Evolutionary conservation across 345 rosid species (phyloP).

Genomic region (Eutrema heterophyllum): DNA sequence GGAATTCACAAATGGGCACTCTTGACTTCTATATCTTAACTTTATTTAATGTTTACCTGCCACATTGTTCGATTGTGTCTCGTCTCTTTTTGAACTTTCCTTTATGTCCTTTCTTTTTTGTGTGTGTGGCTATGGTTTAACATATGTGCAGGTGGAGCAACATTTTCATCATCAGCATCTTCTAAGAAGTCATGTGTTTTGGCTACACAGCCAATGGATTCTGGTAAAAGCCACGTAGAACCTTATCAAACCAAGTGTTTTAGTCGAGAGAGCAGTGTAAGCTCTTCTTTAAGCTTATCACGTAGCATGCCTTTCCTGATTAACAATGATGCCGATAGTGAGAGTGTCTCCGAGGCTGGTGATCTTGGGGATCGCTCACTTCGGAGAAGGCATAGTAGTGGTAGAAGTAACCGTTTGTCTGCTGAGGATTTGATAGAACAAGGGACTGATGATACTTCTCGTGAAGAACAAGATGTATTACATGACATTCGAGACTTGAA

Average conservation of each 20-base stretch:
- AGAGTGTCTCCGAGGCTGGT: slow-evolving; percentile 81
- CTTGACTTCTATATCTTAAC: neutral
- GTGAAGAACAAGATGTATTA: slow-evolving; percentile 23
- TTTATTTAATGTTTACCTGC: neutral
- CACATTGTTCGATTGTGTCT: neutral
- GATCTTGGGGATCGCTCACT: slow-evolving; percentile 83
- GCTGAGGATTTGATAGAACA: slow-evolving; percentile 39
- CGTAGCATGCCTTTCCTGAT: slow-evolving; percentile 24
- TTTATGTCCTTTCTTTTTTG: neutral
- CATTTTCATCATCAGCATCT: neutral
- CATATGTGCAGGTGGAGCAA: neutral
- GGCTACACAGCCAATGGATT: slow-evolving; percentile 45
- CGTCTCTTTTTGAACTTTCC: neutral
- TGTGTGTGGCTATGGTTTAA: neutral
- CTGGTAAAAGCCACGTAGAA: slow-evolving; percentile 11
- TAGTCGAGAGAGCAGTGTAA: slow-evolving; percentile 40
- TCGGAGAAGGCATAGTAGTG: slow-evolving; percentile 41
- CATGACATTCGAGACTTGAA: slow-evolving; percentile 26
- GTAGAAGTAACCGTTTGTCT: slow-evolving; percentile 43
- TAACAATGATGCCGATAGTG: slow-evolving; percentile 49
- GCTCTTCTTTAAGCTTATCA: slow-evolving; percentile 50
- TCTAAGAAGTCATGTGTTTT: neutral
- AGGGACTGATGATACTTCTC: slow-evolving; percentile 22
- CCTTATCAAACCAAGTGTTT: slow-evolving; percentile 28
- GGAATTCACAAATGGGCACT: neutral